Conservation (phyloP, 2,329 filamentous ascomycete genomes). For the Pseudopyricularia cyperi region DNA sequence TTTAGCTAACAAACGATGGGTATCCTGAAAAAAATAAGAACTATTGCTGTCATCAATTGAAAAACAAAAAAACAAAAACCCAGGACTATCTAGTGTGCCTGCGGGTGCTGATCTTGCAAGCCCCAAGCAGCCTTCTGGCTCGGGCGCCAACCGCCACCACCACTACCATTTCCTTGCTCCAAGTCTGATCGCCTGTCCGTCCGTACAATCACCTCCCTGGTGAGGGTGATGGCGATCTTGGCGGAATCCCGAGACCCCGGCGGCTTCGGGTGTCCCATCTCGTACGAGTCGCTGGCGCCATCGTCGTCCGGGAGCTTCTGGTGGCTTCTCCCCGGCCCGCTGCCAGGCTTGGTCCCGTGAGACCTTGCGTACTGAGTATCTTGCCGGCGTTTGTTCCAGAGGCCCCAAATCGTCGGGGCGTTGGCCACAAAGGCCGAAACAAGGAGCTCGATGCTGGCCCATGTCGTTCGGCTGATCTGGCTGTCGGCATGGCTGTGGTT, state of each 20-base stretch:
- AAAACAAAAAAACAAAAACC: too few relatives aligned
- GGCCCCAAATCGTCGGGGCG: neutral
- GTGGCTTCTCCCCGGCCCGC: neutral
- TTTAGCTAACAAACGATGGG: too few relatives aligned
- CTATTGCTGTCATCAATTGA: too few relatives aligned
- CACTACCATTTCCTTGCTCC: neutral
- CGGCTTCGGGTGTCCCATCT: neutral
- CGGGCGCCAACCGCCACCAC: neutral
- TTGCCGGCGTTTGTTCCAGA: neutral
- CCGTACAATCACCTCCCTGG: neutral
- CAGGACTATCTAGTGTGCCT: too few relatives aligned
- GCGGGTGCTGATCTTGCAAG: neutral
- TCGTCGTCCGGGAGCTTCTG: neutral
- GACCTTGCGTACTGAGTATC: neutral
- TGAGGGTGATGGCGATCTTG: neutral
- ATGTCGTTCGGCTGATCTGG: neutral
- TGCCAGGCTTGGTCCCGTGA: neutral
- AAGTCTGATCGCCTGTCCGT: neutral
- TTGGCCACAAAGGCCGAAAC: conserved; percentile 1
- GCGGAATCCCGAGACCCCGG: neutral
- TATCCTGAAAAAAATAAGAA: too few relatives aligned
- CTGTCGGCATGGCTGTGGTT: neutral
- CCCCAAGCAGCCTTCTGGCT: neutral
- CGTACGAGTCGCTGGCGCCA: neutral
- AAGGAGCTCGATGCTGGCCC: conserved; percentile 1